Evolutionary conservation across 345 rosid genomes (phyloP).

Genomic region (Moringa oleifera): DNA sequence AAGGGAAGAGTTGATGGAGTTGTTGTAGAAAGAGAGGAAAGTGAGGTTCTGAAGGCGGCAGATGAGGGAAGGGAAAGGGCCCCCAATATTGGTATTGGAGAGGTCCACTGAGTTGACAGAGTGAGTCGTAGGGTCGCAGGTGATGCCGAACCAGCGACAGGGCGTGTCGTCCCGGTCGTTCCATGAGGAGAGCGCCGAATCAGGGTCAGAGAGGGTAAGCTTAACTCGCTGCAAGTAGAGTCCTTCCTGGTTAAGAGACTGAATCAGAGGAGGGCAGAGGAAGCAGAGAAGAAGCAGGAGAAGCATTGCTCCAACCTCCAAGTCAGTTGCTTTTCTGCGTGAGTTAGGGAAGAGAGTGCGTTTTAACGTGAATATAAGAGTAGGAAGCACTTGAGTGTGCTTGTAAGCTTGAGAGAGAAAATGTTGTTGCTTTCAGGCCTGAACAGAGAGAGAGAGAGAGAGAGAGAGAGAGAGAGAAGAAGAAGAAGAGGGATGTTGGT

Average conservation of each 20-base stretch:
- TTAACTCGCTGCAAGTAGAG: slow-evolving; percentile 45
- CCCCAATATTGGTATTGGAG: slow-evolving; percentile 45
- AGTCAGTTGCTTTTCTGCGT: not conserved
- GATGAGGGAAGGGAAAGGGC: slow-evolving; percentile 69
- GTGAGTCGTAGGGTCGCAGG: slow-evolving; percentile 32
- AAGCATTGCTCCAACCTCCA: slow-evolving; percentile 9
- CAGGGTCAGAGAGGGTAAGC: slow-evolving; percentile 50
- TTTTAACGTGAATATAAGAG: slow-evolving; percentile 5
- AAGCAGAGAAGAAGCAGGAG: slow-evolving; percentile 25
- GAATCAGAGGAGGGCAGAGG: slow-evolving; percentile 10
- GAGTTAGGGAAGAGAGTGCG: not conserved
- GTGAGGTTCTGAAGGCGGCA: slow-evolving; percentile 61
- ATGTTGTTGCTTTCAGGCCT: too few species aligned
- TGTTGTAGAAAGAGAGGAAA: slow-evolving; percentile 47
- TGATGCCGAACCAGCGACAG: slow-evolving; percentile 54
- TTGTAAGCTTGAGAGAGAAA: too few species aligned
- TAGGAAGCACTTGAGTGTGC: not conserved
- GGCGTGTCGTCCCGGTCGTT: slow-evolving; percentile 42
- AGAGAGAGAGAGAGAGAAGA: not conserved
- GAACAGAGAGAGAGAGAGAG: not conserved
- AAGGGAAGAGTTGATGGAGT: slow-evolving; percentile 60
- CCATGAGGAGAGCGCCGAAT: slow-evolving; percentile 56
- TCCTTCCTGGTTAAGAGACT: slow-evolving; percentile 63
- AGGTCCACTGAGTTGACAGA: slow-evolving; percentile 71
- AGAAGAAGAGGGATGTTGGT: slow-evolving; percentile 1